Evolutionary conservation across 1,284 basidiomycete species (phyloP).

Genomic region (Cronartium quercuum): DNA sequence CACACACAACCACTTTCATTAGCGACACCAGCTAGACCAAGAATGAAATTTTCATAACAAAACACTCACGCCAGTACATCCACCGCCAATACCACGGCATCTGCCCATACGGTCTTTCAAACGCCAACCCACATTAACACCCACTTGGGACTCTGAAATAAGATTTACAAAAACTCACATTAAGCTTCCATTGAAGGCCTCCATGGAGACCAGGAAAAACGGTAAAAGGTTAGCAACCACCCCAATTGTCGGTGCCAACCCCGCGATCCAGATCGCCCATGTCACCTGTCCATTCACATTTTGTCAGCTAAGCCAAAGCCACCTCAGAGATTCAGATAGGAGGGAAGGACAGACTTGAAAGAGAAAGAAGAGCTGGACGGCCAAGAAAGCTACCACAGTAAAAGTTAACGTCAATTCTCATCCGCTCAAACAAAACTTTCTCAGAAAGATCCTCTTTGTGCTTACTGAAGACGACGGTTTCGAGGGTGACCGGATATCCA

Average conservation of each 20-base stretch:
- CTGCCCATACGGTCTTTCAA: constrained; percentile 42
- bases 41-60: neutral
- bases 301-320: neutral
- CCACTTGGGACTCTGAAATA: neutral
- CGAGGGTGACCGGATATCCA: constrained; percentile 18
- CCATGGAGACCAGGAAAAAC: constrained; percentile 46
- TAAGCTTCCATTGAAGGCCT: constrained; percentile 45
- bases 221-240: constrained; percentile 44
- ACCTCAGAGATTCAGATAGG: neutral
- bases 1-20: too few species aligned
- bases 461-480: constrained; percentile 33
- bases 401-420: neutral
- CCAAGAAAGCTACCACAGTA: constrained; percentile 40
- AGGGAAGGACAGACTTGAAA: constrained; percentile 41
- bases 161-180: constrained; percentile 36
- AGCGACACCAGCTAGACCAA: neutral
- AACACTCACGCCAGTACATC: constrained; percentile 39
- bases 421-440: too few species aligned
- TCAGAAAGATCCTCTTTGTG: too few species aligned
- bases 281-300: constrained; percentile 40
- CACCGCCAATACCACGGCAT: constrained; percentile 44
- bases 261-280: constrained; percentile 45
- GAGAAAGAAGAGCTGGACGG: constrained; percentile 44
- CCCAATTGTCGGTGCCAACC: constrained; percentile 42
- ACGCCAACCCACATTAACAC: neutral